Conservation (phyloP, 306 rosid species). For the Casuarina glauca region DNA sequence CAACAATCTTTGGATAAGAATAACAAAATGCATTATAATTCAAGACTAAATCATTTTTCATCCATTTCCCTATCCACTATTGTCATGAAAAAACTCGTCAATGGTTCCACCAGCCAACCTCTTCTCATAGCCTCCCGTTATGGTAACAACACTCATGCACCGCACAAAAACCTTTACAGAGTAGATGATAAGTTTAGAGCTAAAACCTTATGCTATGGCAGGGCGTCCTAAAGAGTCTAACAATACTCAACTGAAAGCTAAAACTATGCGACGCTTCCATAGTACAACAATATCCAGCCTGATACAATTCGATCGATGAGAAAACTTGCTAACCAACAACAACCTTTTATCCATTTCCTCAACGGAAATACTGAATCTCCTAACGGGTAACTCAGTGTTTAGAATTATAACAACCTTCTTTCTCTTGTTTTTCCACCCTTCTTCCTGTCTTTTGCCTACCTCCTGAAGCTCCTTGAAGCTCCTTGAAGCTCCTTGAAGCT, state of each 20-base stretch:
- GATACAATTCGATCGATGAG: neutral
- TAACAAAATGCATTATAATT: neutral
- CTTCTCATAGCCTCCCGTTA: neutral
- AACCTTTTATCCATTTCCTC: neutral
- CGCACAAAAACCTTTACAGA: neutral
- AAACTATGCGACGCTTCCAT: neutral
- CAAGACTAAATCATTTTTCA: neutral
- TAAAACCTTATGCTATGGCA: neutral
- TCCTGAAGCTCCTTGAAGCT: neutral
- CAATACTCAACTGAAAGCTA: neutral
- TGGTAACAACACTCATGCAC: neutral
- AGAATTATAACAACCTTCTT: neutral
- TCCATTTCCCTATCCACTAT: neutral
- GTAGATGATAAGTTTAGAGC: neutral
- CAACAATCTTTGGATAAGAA: neutral
- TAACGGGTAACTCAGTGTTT: neutral
- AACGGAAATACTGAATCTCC: neutral
- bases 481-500: neutral
- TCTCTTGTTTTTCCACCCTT: neutral
- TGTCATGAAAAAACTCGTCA: neutral
- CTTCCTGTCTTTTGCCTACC: neutral
- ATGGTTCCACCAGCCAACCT: neutral
- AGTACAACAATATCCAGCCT: neutral
- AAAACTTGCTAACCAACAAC: neutral
- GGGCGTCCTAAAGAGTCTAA: neutral